phyloP scores from a whole-genome alignment of 2,329 filamentous ascomycete genomes.

The Ophiostoma sp. region DNA sequence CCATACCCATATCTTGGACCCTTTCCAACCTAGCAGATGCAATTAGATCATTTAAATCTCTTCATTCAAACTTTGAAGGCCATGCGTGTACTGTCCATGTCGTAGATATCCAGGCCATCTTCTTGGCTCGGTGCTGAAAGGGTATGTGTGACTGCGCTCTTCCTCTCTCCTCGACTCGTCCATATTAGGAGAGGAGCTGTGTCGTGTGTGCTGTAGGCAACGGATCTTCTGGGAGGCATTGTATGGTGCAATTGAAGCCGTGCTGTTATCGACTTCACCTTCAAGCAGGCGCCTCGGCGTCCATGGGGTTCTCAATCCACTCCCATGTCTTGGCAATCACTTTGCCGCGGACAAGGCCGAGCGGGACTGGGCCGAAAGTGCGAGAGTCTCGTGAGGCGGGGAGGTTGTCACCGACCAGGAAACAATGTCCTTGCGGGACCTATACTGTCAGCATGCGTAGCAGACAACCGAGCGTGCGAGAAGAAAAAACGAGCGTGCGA shows the following conservation, averaged over 20 bases:
- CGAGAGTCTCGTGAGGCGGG: slow-evolving; percentile 82
- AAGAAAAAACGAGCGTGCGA: neutral
- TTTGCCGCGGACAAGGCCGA: slow-evolving; percentile 83
- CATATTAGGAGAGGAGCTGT: neutral
- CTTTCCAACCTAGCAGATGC: slow-evolving; percentile 31
- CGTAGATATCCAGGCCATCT: neutral
- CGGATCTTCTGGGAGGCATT: neutral
- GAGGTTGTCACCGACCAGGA: slow-evolving; percentile 86
- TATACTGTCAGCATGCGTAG: slow-evolving; percentile 39
- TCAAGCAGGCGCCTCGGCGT: slow-evolving; percentile 19
- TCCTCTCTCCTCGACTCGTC: neutral
- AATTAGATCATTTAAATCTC: slow-evolving; percentile 32
- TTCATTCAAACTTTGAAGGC: neutral
- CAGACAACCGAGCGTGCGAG: neutral
- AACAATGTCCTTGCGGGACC: slow-evolving; percentile 91
- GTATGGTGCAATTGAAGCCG: neutral
- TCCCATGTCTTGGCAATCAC: slow-evolving; percentile 62
- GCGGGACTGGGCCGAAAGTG: slow-evolving; percentile 79
- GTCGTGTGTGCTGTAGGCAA: neutral
- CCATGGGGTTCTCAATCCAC: slow-evolving; percentile 49
- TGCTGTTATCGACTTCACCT: neutral
- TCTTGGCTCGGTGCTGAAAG: neutral
- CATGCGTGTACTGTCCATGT: neutral
- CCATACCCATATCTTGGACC: neutral
- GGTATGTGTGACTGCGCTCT: neutral